A percentile compares a stretch with the other conserved stretches of the same genome.
Evolutionary conservation across 192 early-diverging fungal genomes (phyloP).

Genomic region (Backusella sp.): DNA sequence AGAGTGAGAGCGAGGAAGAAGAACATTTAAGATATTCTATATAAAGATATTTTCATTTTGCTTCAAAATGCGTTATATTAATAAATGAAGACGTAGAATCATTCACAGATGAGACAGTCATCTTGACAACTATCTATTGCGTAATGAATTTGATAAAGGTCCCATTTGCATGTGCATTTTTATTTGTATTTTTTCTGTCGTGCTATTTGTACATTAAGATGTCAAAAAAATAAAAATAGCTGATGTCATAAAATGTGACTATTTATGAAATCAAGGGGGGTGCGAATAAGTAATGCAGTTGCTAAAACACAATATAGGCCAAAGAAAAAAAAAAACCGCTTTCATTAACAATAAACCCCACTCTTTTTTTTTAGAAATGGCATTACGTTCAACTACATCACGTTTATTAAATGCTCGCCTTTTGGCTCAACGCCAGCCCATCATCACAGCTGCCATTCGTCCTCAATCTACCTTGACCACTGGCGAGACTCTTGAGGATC

Average conservation of each 20-base stretch:
- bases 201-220: background rate
- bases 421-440: constrained; percentile 20
- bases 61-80: too few species aligned
- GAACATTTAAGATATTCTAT: too few species aligned
- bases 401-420: constrained; percentile 31
- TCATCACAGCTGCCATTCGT: constrained; percentile 20
- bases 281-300: background rate
- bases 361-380: constrained; percentile 16
- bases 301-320: background rate
- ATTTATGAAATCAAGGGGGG: constrained; percentile 2
- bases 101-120: background rate
- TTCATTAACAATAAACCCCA: constrained; percentile 1
- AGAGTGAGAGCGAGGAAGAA: too few species aligned
- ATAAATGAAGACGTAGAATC: background rate
- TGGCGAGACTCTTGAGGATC: constrained; percentile 43
- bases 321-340: background rate
- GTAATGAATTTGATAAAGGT: background rate
- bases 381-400: constrained; percentile 23
- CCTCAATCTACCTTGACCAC: constrained; percentile 33
- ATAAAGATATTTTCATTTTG: too few species aligned
- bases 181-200: background rate
- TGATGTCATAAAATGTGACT: constrained; percentile 8
- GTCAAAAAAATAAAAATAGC: background rate
- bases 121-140: background rate
- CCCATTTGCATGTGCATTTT: background rate